A percentile compares a stretch with the other conserved stretches of the same genome.
Conservation (phyloP, 306 rosid species). For the Castanea crenata region DNA sequence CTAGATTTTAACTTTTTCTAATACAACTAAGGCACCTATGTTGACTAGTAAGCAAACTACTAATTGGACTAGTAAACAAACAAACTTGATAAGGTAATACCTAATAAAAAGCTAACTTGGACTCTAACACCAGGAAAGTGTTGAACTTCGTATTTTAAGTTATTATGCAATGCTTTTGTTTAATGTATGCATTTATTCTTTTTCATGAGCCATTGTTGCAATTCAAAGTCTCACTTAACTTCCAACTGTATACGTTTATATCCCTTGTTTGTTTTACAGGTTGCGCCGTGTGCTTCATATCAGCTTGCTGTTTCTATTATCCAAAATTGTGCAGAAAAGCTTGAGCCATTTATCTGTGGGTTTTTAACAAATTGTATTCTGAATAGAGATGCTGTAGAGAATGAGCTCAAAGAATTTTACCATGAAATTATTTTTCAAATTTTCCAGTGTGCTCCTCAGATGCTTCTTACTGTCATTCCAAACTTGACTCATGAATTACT, state of each 20-base stretch:
- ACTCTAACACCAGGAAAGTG: background rate
- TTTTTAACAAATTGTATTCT: slow-evolving; percentile 72
- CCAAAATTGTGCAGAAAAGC: slow-evolving; percentile 55
- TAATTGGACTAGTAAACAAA: too few relatives aligned
- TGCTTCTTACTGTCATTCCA: slow-evolving; percentile 79
- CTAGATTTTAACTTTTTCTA: too few relatives aligned
- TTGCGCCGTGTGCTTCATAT: slow-evolving; percentile 60
- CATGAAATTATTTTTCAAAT: slow-evolving; percentile 74
- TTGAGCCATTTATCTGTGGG: slow-evolving; percentile 63
- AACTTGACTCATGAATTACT: slow-evolving; percentile 64
- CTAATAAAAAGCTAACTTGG: too few relatives aligned
- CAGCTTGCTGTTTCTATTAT: slow-evolving; percentile 69
- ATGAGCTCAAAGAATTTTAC: slow-evolving; percentile 71
- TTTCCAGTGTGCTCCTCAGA: slow-evolving; percentile 71
- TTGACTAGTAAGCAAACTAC: too few relatives aligned
- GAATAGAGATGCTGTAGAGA: slow-evolving; percentile 57
- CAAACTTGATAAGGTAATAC: too few relatives aligned
- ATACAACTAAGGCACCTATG: too few relatives aligned
- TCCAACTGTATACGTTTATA: background rate
- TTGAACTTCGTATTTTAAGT: background rate
- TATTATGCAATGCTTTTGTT: background rate
- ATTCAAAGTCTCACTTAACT: slow-evolving; percentile 1
- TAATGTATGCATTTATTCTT: background rate
- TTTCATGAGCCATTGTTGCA: background rate
- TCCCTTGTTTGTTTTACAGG: slow-evolving; percentile 43